These are phyloP conservation scores for Mycena vitilis DNA, from an alignment of 768 basidiomycete species.

Conservation along the genomic window DNA sequence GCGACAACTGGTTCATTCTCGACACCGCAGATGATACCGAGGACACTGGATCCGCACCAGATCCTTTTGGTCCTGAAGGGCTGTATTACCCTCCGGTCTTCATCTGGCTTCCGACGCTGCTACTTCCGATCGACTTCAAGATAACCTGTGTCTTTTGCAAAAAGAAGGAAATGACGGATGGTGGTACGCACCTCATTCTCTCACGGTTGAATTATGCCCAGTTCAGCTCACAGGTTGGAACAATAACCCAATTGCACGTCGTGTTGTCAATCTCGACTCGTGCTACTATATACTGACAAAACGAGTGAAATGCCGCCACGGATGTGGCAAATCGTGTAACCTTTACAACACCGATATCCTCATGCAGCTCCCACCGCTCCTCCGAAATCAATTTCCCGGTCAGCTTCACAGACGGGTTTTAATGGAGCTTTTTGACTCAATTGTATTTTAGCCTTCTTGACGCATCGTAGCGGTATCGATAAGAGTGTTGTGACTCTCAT, in stretches of 20 bases:
- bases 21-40: neutral
- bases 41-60: neutral
- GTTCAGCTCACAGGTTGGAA: conserved; percentile 26
- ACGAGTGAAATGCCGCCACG: conserved; percentile 21
- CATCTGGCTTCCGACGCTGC: conserved; percentile 8
- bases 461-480: conserved; percentile 36
- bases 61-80: neutral
- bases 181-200: neutral
- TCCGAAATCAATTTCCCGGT: too few species aligned
- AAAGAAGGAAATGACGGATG: neutral
- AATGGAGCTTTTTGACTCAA: too few species aligned
- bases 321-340: conserved; percentile 35
- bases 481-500: conserved; percentile 36
- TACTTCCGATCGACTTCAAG: neutral
- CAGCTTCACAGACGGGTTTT: too few species aligned
- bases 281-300: conserved; percentile 36
- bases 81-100: conserved; percentile 9
- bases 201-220: conserved; percentile 1
- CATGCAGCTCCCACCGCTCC: conserved; percentile 5
- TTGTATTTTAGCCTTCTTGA: conserved; percentile 34
- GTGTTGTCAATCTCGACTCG: conserved; percentile 31
- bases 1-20: too few species aligned
- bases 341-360: conserved; percentile 32
- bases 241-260: conserved; percentile 30
- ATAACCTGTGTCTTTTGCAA: neutral